Evolutionary conservation across 1,284 basidiomycete species (phyloP), one percentile per base, ranked within the genome.

Genomic region (Earliella scabrosa): DNA sequence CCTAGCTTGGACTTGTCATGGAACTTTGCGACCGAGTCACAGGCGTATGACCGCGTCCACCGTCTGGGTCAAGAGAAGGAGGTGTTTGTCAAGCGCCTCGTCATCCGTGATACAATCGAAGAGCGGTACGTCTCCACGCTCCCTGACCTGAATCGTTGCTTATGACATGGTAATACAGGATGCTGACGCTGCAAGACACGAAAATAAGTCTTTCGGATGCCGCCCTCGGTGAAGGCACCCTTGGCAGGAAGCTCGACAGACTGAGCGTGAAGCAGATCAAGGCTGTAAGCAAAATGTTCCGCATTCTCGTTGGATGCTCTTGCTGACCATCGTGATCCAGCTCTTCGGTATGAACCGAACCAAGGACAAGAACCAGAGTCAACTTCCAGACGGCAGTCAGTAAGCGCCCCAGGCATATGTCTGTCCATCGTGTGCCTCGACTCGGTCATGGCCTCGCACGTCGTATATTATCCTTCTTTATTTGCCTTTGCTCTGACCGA

Each of bases 31-130:
- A 75, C 83, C 0, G 88, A 90, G 55, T 73, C 71, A 2, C 73
- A 89, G 60, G 86, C 86, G 5, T 90, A 88, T 54, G 86, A 88
- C 67, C 80, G 85, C 59, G 80, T 76, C 14, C 87, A 90, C 71
- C 81, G 86, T n/a, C 79, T 88, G 35, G 87, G 88, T 0, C 87
- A 90, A 66, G 80, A 85, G 59, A 88, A 88, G 65, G 71, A 81
- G 40, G 89, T 91, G 1, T 79, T 77, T 57, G 81, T 91, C 56
- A 88, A 90, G 69, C 84, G 87, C 21, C 73, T 88, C 0, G 80
- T 88, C 13, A 80, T 88, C 5, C 75, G 78, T 53, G 71, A 88
- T 61, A 88, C 87, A 3, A 86, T 88, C 32, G 87, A 89, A 70
- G 86, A 88, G 60, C 82, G 87, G 85, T 85, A 61, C n/a, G 77